Base-by-base conservation (phyloP, 2,329 filamentous ascomycete genomes). In the Aspergillus pseudotamarii region DNA sequence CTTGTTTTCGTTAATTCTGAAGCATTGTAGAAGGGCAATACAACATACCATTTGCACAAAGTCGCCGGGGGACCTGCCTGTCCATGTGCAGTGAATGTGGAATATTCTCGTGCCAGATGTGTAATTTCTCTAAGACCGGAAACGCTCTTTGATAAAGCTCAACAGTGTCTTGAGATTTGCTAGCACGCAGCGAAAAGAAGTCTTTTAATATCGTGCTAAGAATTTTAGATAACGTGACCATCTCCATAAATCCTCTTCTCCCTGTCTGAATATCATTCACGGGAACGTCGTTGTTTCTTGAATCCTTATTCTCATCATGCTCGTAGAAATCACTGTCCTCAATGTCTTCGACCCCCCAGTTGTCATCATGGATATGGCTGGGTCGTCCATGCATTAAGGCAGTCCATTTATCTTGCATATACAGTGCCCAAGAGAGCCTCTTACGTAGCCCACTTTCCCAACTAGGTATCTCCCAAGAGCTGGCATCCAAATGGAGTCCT, bases 401-500 rank as follows among this genome's bases (percentile, higher is more conserved):
- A 4, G 62, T 63, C 66, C 67, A 69, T 30, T 64, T 87, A 66
- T 90, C 88, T 70, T 90, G 88, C 81, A 89, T 87, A 65, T 84
- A 90, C 0, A 89, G 74, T 2, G 84, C 87, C 88, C 88, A 91
- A 0, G 85, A 87, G 0, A 90, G 76, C 16, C 88, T 79, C 68
- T 86, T 85, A 16, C 88, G 79, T 21, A 90, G 76, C 0, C 87
- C 85, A 59, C 86, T 83, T 69, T 90, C 88, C 87, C 87, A 89
- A 0, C 78, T 19, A 26, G 57, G 46, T 12, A 53, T 54, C 8
- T 41, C 19, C 57, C 45, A 51, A 16, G 30, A 30, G 11, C 45
- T 38, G 3, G 30, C 28, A 23, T 51, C 57, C 23, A 59, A 23
- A 43, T 51, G 57, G 8, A 59, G n/a, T 8, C 45, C 57, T 10